These are phyloP conservation scores for Fraxinus dipetala DNA, from an alignment of 305 asterid species.

Conservation along the genomic window DNA sequence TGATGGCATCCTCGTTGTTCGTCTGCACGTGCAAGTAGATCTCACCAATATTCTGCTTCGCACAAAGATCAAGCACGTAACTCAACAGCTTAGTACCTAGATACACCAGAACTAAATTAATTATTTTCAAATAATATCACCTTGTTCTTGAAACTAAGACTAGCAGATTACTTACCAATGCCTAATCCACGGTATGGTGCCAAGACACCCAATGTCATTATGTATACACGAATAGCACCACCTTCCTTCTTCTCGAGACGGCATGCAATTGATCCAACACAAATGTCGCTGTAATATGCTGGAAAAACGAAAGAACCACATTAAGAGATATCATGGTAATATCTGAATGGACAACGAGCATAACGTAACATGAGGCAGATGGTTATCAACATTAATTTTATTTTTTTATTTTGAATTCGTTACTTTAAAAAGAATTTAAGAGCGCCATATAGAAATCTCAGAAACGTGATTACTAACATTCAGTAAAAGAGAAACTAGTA, in stretches of 20 bases:
- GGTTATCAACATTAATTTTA: neutral
- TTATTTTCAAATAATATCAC: neutral
- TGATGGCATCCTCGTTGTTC: constrained; percentile 88
- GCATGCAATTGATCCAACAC: constrained; percentile 95
- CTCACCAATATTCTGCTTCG: constrained; percentile 76
- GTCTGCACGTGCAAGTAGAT: constrained; percentile 92
- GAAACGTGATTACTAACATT: neutral
- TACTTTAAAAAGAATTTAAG: neutral
- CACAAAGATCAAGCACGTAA: constrained; percentile 71
- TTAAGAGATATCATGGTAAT: constrained; percentile 12
- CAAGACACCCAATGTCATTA: constrained; percentile 93
- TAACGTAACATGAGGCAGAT: neutral
- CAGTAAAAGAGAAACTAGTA: neutral
- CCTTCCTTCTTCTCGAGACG: constrained; percentile 93
- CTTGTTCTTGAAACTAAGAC: neutral
- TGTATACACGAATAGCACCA: constrained; percentile 71
- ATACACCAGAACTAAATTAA: constrained; percentile 16
- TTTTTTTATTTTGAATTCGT: neutral
- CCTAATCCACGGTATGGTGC: constrained; percentile 94
- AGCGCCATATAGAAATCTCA: neutral
- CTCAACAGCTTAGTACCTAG: constrained; percentile 72
- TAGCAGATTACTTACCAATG: constrained; percentile 52
- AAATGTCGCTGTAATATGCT: constrained; percentile 92
- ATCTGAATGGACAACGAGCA: constrained; percentile 4
- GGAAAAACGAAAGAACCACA: constrained; percentile 24